phyloP scores from a whole-genome alignment of 345 rosid species.

The Corchorus capsularis region DNA sequence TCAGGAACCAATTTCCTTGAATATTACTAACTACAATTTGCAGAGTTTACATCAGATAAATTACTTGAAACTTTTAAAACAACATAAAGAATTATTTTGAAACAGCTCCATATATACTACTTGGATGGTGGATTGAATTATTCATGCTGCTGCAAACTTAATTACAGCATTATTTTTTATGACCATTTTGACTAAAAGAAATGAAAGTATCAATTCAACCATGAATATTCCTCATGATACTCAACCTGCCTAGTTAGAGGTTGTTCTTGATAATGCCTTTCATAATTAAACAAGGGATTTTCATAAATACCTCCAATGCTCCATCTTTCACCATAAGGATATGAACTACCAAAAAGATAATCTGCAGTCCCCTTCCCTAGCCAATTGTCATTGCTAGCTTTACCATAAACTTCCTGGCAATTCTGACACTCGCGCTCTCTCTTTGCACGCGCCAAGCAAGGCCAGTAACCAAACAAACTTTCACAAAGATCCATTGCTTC shows the following conservation, averaged over 20 bases:
- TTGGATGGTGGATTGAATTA: too few species aligned
- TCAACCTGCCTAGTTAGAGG: constrained; percentile 16
- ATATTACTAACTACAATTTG: neutral
- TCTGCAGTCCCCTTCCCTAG: constrained; percentile 65
- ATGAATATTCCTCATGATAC: constrained; percentile 23
- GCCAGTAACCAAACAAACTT: constrained; percentile 72
- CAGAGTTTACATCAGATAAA: constrained; percentile 1
- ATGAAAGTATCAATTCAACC: neutral
- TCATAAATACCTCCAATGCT: constrained; percentile 17
- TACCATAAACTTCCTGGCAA: constrained; percentile 23
- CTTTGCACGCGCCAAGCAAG: constrained; percentile 49
- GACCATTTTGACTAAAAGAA: too few species aligned
- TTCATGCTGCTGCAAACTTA: neutral
- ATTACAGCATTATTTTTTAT: neutral
- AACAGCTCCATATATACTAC: neutral
- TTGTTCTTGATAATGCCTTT: constrained; percentile 24
- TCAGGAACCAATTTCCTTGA: neutral
- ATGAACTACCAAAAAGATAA: constrained; percentile 66
- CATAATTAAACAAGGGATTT: constrained; percentile 21
- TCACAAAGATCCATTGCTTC: constrained; percentile 85
- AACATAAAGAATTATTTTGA: neutral
- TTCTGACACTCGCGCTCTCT: constrained; percentile 23
- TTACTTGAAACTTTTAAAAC: neutral
- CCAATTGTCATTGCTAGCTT: constrained; percentile 29
- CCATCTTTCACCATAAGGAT: constrained; percentile 49